A percentile compares a stretch with the other conserved stretches of the same genome.
Evolutionary conservation across 225 moss, liverwort and hornwort genomes (phyloP).

Genomic region (Takakia lepidozioides): DNA sequence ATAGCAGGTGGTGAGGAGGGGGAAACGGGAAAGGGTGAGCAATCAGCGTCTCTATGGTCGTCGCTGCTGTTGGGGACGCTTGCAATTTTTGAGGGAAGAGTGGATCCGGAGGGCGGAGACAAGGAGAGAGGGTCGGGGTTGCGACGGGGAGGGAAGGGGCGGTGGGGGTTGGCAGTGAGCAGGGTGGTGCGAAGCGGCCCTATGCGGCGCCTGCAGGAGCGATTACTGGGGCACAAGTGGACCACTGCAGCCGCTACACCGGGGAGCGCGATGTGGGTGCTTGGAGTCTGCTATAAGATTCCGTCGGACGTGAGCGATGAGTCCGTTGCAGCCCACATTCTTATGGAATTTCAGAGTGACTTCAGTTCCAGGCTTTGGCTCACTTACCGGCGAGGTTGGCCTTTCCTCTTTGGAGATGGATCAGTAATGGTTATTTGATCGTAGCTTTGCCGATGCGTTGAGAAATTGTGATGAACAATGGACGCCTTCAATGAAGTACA

Average conservation of each 20-base stretch:
- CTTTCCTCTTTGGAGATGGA: no score
- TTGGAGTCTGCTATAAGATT: constrained; percentile 80
- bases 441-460: no score
- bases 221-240: constrained; percentile 84
- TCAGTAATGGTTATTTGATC: no score
- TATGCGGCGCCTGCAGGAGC: constrained; percentile 98
- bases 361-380: constrained; percentile 92
- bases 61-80: no score
- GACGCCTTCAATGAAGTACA: no score
- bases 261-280: constrained; percentile 84
- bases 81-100: background rate
- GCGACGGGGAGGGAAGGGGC: constrained; percentile 13
- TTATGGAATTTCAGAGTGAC: constrained; percentile 69
- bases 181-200: constrained; percentile 73
- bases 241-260: constrained; percentile 61
- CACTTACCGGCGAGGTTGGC: constrained; percentile 75
- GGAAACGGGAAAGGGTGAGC: no score
- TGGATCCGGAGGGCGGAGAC: background rate
- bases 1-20: no score
- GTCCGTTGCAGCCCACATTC: constrained; percentile 36
- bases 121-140: background rate
- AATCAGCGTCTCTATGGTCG: no score
- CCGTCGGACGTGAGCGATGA: constrained; percentile 58
- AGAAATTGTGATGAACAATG: no score
- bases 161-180: constrained; percentile 54